These are phyloP conservation scores for Cryphonectria carpinicola DNA, from an alignment of 2,329 filamentous ascomycete species.

Conservation along the genomic window DNA sequence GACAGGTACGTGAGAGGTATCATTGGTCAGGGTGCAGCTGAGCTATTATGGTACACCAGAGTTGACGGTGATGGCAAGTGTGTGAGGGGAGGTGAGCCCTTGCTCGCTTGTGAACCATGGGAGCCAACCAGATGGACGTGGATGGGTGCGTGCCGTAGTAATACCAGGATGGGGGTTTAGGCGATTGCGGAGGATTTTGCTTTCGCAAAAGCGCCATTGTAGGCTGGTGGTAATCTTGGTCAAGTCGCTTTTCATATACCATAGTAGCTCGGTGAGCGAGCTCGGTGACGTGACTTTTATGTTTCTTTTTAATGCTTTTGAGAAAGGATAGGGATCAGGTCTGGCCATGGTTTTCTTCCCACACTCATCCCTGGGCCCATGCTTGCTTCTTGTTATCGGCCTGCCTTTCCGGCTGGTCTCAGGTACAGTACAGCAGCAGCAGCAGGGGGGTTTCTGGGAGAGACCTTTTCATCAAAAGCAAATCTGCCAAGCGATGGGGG, in stretches of 20 bases:
- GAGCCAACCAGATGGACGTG: conserved; percentile 16
- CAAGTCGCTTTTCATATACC: not conserved
- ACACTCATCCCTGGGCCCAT: not conserved
- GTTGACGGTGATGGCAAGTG: conserved; percentile 13
- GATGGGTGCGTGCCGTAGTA: not conserved
- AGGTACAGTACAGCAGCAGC: not conserved
- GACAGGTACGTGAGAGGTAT: not conserved
- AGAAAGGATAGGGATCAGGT: not conserved
- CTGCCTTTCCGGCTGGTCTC: not conserved
- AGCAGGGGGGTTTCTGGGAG: not conserved
- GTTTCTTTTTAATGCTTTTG: not conserved
- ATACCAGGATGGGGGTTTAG: not conserved
- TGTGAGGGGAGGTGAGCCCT: conserved; percentile 3
- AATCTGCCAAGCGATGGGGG: not conserved
- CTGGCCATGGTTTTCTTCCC: not conserved
- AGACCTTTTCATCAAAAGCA: not conserved
- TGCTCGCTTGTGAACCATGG: conserved; percentile 13
- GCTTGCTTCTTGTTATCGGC: not conserved
- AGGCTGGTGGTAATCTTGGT: conserved; percentile 1
- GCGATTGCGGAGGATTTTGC: not conserved
- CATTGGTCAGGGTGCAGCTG: conserved; percentile 19
- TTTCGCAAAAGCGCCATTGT: not conserved
- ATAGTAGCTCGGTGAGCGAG: not conserved
- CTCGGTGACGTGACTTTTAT: not conserved
- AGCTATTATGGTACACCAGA: conserved; percentile 12